Base-by-base conservation (phyloP, 495 filamentous ascomycete genomes). In the Apodospora peruviana region DNA sequence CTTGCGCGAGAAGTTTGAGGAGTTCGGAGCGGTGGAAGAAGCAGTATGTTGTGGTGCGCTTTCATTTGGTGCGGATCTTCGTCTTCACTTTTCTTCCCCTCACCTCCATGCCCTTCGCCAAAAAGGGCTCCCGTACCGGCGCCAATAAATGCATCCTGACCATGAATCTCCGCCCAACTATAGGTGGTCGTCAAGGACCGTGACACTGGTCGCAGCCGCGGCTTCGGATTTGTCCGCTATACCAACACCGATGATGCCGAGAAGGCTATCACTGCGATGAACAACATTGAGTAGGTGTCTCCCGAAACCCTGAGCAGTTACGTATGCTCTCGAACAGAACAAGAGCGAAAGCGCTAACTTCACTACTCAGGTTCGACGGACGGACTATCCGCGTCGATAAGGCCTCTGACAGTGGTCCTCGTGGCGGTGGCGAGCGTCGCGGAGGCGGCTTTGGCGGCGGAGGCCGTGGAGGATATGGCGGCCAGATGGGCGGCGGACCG, bases 101-200 rank as follows among this genome's bases (percentile, higher is more conserved):
- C 14, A 9, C 19, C 40, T 10, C 32, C 3, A n/a, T n/a, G n/a
- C n/a, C n/a, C n/a, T n/a, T n/a, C n/a, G n/a, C n/a, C n/a, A n/a
- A n/a, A n/a, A n/a, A n/a, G n/a, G n/a, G n/a, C n/a, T n/a, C n/a
- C n/a, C n/a, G n/a, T n/a, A n/a, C n/a, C n/a, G n/a, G n/a, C n/a
- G n/a, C n/a, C n/a, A n/a, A n/a, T n/a, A n/a, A n/a, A n/a, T n/a
- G n/a, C n/a, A n/a, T n/a, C 49, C 61, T 61, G 43, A 67, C 60
- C 16, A 9, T 24, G 59, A 39, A 41, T 34, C 18, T 34, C 14
- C 43, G 10, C 18, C 43, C 43, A 20, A 14, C 22, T 52, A 21
- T 52, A 98, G 93, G 85, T 95, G 53, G 91, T 99, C 48, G 90
- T 97, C 58, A 97, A 95, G 74, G 93, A 99, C 66, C 90, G 89